Base-by-base conservation (phyloP, 2,329 filamentous ascomycete species). In the Karstenula rhodostoma region DNA sequence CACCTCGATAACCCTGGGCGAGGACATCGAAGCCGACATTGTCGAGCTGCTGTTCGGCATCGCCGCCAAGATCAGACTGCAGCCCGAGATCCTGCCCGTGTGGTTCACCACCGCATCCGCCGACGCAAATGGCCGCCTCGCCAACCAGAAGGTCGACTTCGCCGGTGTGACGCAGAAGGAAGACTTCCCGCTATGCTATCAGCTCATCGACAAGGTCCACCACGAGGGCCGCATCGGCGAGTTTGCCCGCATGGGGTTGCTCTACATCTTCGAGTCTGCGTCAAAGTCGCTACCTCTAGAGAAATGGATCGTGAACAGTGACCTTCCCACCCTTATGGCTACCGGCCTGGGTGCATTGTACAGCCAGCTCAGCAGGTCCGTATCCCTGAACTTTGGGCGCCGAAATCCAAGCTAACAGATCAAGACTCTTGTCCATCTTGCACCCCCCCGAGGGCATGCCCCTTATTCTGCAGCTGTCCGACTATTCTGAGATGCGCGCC, bases 271-370 rank as follows among this genome's bases (percentile, higher is more conserved):
- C 68, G 94, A 98, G 79, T 92, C 93, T 0, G 93, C 94, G 0
- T 94, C 93, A 0, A 90, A 88, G 67, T 96, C 93, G 0, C 86
- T 89, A 22, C 86, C 89, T 0, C 79, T 99, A 60, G 95, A 99
- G 80, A 91, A 93, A 72, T 99, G 95, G 95, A 92, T 99, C 65
- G 93, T 98, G 49, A 94, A 97, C 74, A 97, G 94, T 76, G 95
- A 99, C 75, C 83, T 99, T 55, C 95, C 95, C 13, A 98, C 95
- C 0, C 83, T 98, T 65, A 98, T 99, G 95, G 95, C 95, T 3
- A 98, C 93, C 0, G 95, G 95, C 0, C 81, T 99, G 0, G 95
- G 95, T 17, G 95, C 88, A 10, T 86, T 84, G 72, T 90, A 90
- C 76, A 90, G 88, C 70, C 87, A 90, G 69, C 78, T 90, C 61